Evolutionary conservation across 1,284 basidiomycete genomes (phyloP), one percentile per base, ranked within the genome.

Genomic region (Clitocybe nebularis): DNA sequence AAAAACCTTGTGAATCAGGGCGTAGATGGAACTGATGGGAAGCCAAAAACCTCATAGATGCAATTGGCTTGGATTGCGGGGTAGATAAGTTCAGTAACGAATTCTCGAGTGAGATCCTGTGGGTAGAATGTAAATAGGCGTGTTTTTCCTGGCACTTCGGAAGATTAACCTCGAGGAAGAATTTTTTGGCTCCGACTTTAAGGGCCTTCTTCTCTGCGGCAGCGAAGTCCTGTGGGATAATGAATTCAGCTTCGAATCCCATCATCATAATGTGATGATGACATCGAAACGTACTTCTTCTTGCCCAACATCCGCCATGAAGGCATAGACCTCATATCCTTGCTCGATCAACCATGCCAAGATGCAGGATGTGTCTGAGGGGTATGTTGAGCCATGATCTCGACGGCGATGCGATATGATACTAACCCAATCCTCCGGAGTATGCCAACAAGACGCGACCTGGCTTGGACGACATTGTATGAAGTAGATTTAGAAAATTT

Each of bases 221-320:
- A 48, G 80, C 90, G 61, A 96, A 99, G 69, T 99, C 94, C 89
- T 93, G 10, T 21, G 14, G 29, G n/a, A n/a, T n/a, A n/a, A n/a
- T n/a, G n/a, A n/a, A n/a, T n/a, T n/a, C n/a, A n/a, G n/a, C n/a
- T n/a, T n/a, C n/a, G n/a, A n/a, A n/a, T 48, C 28, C 46, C 25
- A 26, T 43, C 28, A 38, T 36, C 36, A 36, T 17, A 28, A 43
- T 21, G 35, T 48, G 24, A 40, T 24, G 1, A 10, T 6, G 4
- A 8, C 1, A n/a, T 10, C 2, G 4, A 23, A 34, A 53, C 68
- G 41, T 46, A 84, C 90, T 77, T 99, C 95, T 68, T 98, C 93
- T 67, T 98, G 95, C 21, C 95, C 95, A 52, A 98, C 93, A 71
- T 98, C 93, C 39, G 94, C 94, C 93, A 99, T 96, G 79, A 95